phyloP scores from a whole-genome alignment of 2,329 filamentous ascomycete genomes.

The Phialemonium atrogriseum region DNA sequence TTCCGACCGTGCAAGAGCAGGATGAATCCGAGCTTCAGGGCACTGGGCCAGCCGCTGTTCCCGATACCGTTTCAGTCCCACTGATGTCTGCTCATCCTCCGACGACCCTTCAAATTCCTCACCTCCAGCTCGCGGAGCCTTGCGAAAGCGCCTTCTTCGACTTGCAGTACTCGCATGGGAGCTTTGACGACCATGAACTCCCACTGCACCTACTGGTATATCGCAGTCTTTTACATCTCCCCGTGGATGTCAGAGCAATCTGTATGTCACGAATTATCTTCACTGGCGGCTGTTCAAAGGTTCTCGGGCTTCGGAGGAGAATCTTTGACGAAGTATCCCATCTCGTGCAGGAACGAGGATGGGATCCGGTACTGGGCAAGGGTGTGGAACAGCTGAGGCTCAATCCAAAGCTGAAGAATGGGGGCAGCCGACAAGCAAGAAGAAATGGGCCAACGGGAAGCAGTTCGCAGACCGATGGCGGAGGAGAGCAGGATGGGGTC shows the following conservation, averaged over 20 bases:
- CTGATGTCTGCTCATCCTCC: slow-evolving; percentile 40
- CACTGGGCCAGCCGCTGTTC: slow-evolving; percentile 11
- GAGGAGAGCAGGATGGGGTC: slow-evolving; percentile 23
- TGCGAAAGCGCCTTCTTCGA: slow-evolving; percentile 71
- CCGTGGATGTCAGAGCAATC: slow-evolving; percentile 70
- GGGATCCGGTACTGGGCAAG: slow-evolving; percentile 68
- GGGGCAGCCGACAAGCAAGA: slow-evolving; percentile 15
- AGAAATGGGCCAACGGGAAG: slow-evolving; percentile 11
- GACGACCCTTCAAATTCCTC: slow-evolving; percentile 55
- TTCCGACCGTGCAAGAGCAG: slow-evolving; percentile 49
- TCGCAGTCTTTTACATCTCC: slow-evolving; percentile 63
- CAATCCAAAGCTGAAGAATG: slow-evolving; percentile 34
- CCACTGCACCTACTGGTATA: slow-evolving; percentile 73
- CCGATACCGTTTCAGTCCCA: slow-evolving; percentile 30
- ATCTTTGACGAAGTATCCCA: slow-evolving; percentile 66
- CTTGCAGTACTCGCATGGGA: slow-evolving; percentile 35
- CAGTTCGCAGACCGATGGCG: slow-evolving; percentile 8
- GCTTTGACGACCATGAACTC: slow-evolving; percentile 80
- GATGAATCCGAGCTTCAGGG: slow-evolving; percentile 35
- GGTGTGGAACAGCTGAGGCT: slow-evolving; percentile 47
- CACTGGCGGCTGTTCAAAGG: slow-evolving; percentile 68
- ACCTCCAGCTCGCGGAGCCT: slow-evolving; percentile 62
- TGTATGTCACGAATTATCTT: slow-evolving; percentile 90
- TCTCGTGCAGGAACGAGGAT: slow-evolving; percentile 62
- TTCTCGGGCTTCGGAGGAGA: slow-evolving; percentile 71